A percentile compares a stretch with the other conserved stretches of the same genome.
These are phyloP conservation scores for Cladosporium sp. DNA, from an alignment of 2,329 filamentous ascomycete genomes.

Conservation along the genomic window DNA sequence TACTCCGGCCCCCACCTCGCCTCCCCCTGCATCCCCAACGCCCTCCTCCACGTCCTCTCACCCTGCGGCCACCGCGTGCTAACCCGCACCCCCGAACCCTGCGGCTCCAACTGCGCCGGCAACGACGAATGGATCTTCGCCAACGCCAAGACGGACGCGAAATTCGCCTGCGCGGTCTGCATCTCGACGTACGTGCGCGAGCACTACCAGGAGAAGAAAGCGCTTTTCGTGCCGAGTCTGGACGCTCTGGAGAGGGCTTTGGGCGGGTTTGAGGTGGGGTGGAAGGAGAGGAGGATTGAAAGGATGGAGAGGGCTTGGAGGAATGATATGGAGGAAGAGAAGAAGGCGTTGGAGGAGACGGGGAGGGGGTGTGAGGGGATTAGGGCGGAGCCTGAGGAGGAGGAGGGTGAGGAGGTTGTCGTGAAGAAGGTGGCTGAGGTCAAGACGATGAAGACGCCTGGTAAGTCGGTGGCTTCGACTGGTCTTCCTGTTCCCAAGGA, in stretches of 20 bases:
- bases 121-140: constrained; percentile 10
- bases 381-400: constrained; percentile 12
- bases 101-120: constrained; percentile 17
- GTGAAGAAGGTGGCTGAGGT: constrained; percentile 5
- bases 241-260: constrained; percentile 11
- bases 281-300: constrained; percentile 9
- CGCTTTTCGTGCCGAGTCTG: constrained; percentile 11
- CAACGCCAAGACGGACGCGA: constrained; percentile 10
- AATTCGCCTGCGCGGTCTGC: constrained; percentile 19
- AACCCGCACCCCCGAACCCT: constrained; percentile 14
- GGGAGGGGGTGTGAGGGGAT: constrained; percentile 15
- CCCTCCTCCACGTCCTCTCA: constrained; percentile 13
- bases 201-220: constrained; percentile 16
- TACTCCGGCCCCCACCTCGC: constrained; percentile 14
- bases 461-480: too few species aligned
- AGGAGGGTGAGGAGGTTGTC: background rate
- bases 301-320: constrained; percentile 11
- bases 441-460: background rate
- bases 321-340: constrained; percentile 18
- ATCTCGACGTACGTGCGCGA: constrained; percentile 14
- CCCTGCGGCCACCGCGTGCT: constrained; percentile 21
- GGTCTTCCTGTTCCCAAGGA: background rate
- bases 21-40: constrained; percentile 14
- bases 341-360: constrained; percentile 12
- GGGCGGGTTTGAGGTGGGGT: constrained; percentile 13